These are phyloP conservation scores for Hyphopichia buzzinii DNA, from an alignment of 1,139 yeast genomes.

Conservation along the genomic window DNA sequence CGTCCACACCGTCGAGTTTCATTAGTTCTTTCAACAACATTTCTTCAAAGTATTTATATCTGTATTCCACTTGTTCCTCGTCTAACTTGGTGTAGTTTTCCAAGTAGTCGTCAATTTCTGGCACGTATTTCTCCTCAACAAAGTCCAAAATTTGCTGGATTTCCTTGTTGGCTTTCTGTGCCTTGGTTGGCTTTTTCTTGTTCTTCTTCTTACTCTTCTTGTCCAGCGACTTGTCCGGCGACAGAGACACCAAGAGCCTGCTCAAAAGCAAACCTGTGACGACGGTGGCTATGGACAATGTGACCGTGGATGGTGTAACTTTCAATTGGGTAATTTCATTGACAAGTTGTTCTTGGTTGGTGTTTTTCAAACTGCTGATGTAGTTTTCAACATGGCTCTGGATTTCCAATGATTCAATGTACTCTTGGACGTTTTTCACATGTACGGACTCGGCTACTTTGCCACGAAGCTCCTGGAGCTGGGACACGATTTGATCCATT, in stretches of 20 bases:
- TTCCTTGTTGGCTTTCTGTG: constrained; percentile 42
- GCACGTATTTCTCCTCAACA: constrained; percentile 44
- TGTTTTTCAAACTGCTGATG: constrained; percentile 1
- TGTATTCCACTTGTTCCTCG: constrained; percentile 44
- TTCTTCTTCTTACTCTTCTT: constrained; percentile 18
- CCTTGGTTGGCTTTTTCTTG: constrained; percentile 40
- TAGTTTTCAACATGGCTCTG: constrained; percentile 2
- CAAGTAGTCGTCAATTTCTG: constrained; percentile 42
- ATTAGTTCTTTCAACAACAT: constrained; percentile 63
- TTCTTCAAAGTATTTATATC: constrained; percentile 61
- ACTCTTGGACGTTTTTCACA: not conserved
- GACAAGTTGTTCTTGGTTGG: constrained; percentile 22
- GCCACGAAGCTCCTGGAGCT: not conserved
- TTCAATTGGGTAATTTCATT: constrained; percentile 29
- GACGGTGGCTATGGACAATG: constrained; percentile 31
- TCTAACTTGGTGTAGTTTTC: constrained; percentile 31
- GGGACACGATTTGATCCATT: constrained; percentile 1
- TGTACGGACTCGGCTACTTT: not conserved
- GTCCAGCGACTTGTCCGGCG: constrained; percentile 8
- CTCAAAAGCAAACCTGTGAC: constrained; percentile 25
- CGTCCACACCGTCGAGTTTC: constrained; percentile 65
- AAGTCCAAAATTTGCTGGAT: constrained; percentile 42
- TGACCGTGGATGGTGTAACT: constrained; percentile 35
- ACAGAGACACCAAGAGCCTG: constrained; percentile 9
- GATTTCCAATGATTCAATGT: constrained; percentile 1